Conservation (phyloP, 768 basidiomycete species). For the Leccinum pellstonianum region DNA sequence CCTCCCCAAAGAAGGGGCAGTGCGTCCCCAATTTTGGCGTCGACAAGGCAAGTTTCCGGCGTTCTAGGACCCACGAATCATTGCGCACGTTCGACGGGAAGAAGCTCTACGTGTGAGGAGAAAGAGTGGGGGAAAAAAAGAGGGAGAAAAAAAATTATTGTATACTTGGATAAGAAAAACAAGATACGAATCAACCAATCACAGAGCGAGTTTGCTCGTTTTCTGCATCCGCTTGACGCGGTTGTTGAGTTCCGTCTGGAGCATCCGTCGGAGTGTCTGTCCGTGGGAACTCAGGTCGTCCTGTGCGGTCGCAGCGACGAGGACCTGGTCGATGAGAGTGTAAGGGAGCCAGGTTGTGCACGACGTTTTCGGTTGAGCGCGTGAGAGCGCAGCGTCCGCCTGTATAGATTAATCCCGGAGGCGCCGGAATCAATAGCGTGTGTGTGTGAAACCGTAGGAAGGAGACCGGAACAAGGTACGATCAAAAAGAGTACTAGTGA, state of each 20-base stretch:
- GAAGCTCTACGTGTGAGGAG: background rate
- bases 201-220: constrained; percentile 43
- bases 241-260: constrained; percentile 60
- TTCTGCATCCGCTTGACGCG: constrained; percentile 71
- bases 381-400: constrained; percentile 54
- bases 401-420: constrained; percentile 23
- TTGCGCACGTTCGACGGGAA: background rate
- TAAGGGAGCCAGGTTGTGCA: constrained; percentile 80
- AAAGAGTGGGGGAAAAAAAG: background rate
- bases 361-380: constrained; percentile 52
- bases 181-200: background rate
- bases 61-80: background rate
- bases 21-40: background rate
- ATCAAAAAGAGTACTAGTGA: constrained; percentile 11
- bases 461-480: background rate
- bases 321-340: constrained; percentile 78
- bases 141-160: background rate
- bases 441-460: constrained; percentile 1
- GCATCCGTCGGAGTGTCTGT: constrained; percentile 41
- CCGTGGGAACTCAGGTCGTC: constrained; percentile 46
- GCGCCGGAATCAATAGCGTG: background rate
- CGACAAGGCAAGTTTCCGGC: background rate
- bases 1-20: background rate
- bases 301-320: constrained; percentile 59
- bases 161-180: background rate